Percentiles rank a stretch among this genome's conserved stretches.
Evolutionary conservation across 2,329 filamentous ascomycete species (phyloP).

Genomic region (Neopestalotiopsis sp.): DNA sequence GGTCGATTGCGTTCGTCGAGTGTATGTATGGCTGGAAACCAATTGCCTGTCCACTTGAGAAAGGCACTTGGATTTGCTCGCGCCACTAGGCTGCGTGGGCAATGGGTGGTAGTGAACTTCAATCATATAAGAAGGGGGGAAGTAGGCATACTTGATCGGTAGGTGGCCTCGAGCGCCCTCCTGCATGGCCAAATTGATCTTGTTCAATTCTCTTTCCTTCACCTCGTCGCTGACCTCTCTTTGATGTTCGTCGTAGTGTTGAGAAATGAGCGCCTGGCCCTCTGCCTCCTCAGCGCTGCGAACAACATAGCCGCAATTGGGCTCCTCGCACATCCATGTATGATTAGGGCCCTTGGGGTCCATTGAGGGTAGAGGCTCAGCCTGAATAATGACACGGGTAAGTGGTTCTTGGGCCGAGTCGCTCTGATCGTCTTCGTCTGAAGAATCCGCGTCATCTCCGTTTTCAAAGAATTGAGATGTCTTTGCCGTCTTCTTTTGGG

Average conservation of each 20-base stretch:
- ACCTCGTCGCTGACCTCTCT: conserved; percentile 54
- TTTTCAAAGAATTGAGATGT: conserved; percentile 40
- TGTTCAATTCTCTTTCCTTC: conserved; percentile 39
- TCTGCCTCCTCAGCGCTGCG: conserved; percentile 63
- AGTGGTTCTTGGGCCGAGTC: conserved; percentile 17
- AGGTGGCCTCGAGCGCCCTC: conserved; percentile 59
- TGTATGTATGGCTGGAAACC: neutral
- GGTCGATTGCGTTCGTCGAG: neutral
- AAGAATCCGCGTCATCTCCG: conserved; percentile 33
- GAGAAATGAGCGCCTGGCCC: conserved; percentile 61
- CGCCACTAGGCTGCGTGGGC: conserved; percentile 7
- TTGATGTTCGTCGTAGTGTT: conserved; percentile 68
- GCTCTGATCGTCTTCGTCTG: conserved; percentile 18
- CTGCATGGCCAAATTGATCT: conserved; percentile 58
- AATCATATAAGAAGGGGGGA: conserved; percentile 39
- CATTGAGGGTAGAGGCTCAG: conserved; percentile 55
- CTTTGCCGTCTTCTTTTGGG: conserved; percentile 34
- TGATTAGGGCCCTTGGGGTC: conserved; percentile 62
- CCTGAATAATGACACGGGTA: conserved; percentile 48
- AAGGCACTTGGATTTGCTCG: neutral
- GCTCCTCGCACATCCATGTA: conserved; percentile 70
- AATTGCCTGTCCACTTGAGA: neutral
- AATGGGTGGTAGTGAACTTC: conserved; percentile 33
- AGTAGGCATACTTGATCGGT: conserved; percentile 60
- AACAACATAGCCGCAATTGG: conserved; percentile 68